These are phyloP conservation scores for Cercospora citrullina DNA, from an alignment of 2,329 filamentous ascomycete species.

Conservation along the genomic window DNA sequence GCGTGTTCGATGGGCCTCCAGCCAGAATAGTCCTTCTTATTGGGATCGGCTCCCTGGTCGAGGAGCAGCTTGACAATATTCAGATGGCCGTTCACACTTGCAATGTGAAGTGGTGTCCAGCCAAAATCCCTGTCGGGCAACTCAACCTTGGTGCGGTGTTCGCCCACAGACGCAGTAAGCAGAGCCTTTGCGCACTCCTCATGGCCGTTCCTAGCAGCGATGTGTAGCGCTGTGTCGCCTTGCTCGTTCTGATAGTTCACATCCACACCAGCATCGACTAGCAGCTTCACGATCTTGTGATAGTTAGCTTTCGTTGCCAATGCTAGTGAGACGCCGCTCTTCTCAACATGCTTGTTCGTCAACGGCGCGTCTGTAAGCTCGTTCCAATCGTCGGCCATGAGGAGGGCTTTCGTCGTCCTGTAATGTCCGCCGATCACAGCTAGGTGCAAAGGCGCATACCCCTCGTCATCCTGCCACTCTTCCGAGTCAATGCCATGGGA, in stretches of 20 bases:
- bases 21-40: constrained; percentile 77
- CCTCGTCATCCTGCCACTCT: constrained; percentile 89
- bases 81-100: constrained; percentile 83
- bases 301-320: constrained; percentile 89
- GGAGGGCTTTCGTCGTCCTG: constrained; percentile 75
- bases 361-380: constrained; percentile 49
- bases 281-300: constrained; percentile 75
- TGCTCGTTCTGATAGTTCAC: constrained; percentile 90
- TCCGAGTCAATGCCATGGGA: constrained; percentile 81
- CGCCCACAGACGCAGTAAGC: constrained; percentile 62
- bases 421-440: constrained; percentile 90
- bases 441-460: constrained; percentile 86
- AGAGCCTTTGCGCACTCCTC: constrained; percentile 76
- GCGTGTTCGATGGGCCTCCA: constrained; percentile 96
- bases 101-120: constrained; percentile 95
- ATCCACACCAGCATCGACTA: constrained; percentile 87
- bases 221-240: constrained; percentile 87
- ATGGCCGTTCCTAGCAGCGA: constrained; percentile 87
- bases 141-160: constrained; percentile 74
- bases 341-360: constrained; percentile 68
- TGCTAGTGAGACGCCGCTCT: constrained; percentile 83
- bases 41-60: constrained; percentile 72
- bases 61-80: constrained; percentile 74
- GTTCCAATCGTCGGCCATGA: constrained; percentile 60
- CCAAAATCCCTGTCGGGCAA: constrained; percentile 79